Percentiles rank a stretch among this genome's conserved stretches.
phyloP scores from a whole-genome alignment of 73 alveolate species.

The Paramecium biaurelia region DNA sequence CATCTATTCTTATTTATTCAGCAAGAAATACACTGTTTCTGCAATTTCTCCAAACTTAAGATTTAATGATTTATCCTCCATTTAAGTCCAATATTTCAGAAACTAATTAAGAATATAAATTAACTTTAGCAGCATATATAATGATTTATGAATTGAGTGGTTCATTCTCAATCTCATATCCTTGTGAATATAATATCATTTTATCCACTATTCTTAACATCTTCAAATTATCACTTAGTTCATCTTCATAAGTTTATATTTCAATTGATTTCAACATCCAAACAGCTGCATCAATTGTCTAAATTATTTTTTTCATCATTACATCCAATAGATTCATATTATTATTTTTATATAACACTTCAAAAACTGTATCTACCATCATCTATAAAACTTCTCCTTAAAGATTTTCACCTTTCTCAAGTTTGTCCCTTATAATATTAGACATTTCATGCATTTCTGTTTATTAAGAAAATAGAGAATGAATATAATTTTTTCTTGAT shows the following conservation, averaged over 20 bases:
- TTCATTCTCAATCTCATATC: not conserved
- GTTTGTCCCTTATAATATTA: not conserved
- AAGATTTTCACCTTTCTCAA: not conserved
- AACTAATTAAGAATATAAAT: not conserved
- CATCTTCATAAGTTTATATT: not conserved
- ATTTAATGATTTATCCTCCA: not conserved
- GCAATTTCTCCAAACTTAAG: not conserved
- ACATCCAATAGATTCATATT: not conserved
- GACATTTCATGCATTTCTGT: not conserved
- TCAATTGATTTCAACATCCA: conserved; percentile 2
- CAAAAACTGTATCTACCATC: not conserved
- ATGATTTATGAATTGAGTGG: not conserved
- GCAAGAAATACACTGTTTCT: not conserved
- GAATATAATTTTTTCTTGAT: not conserved
- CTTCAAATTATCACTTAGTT: not conserved
- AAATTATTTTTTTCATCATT: not conserved
- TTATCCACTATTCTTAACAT: not conserved
- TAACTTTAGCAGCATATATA: conserved; percentile 10
- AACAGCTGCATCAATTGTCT: conserved; percentile 25
- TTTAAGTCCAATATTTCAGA: not conserved
- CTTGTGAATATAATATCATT: not conserved
- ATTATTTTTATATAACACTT: not conserved
- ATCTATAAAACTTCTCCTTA: not conserved
- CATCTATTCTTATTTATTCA: not conserved
- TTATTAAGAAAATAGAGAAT: not conserved